Evolutionary conservation across 495 filamentous ascomycete genomes (phyloP), one percentile per base, ranked within the genome.

Genomic region (Parachaetomium inaequale): DNA sequence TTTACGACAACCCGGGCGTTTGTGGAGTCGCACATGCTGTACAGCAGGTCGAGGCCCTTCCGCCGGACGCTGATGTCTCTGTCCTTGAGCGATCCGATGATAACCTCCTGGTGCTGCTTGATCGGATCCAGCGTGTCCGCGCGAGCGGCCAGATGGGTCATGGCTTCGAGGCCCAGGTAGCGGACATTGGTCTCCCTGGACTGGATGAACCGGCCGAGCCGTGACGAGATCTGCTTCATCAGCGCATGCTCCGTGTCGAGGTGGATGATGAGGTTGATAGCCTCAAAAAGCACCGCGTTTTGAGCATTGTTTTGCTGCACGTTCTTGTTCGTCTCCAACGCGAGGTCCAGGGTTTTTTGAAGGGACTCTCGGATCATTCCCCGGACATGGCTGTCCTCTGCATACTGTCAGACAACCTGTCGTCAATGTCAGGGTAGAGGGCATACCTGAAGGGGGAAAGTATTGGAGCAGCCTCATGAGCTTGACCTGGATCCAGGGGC

Each of bases 301-400:
- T 98, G 95, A 1, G 95, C 95, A 75, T 99, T 99, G 72, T 99
- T 99, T 72, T 99, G 94, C 76, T 99, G 95, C 17, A 98, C 95
- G 66, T 99, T 98, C 77, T 98, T 99, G 14, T 91, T 93, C 68
- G 91, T 90, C 65, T 96, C 92, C 80, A 96, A 85, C 2, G 94
- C 94, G 36, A 88, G 76, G 68, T 97, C 88, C 70, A 99, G 83
- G 17, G 96, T 95, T 67, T 88, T 90, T 71, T 93, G 87, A 25
- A 98, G 75, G 7, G 93, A 94, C 66, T 96, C 90, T 32, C 95
- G 88, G 53, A 99, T 96, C 69, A 98, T 87, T 43, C 90, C 87
- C 53, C 93, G 89, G 26, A 96, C 87, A 71, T 95, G 90, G 63
- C 87, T 91, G 69, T 99, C 95, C 66, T 96, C 93, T 94, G 62